Evolutionary conservation across 228 moss, liverwort and hornwort genomes (phyloP).

Genomic region (Sphagnum magellanicum): DNA sequence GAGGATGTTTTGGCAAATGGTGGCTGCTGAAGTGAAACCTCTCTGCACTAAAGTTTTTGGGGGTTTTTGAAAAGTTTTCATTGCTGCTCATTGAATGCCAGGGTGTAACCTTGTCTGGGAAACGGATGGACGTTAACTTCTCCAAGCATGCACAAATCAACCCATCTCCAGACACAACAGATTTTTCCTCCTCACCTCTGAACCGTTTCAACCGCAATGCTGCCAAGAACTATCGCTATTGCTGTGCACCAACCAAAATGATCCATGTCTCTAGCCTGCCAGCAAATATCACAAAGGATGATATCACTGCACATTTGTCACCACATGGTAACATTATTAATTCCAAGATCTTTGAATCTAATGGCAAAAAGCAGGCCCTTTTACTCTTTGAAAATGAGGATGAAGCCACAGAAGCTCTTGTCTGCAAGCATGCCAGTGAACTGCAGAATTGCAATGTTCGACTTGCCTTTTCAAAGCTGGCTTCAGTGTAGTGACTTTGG

Average conservation of each 20-base stretch:
- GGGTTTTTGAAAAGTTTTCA: too few species aligned
- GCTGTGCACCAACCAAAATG: constrained; percentile 99
- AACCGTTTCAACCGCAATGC: constrained; percentile 97
- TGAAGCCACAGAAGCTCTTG: constrained; percentile 94
- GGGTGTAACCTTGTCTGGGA: constrained; percentile 91
- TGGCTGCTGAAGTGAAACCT: too few species aligned
- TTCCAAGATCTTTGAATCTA: constrained; percentile 93
- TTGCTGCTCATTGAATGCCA: constrained; percentile 10
- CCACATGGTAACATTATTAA: constrained; percentile 81
- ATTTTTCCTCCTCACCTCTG: constrained; percentile 90
- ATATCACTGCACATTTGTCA: constrained; percentile 66
- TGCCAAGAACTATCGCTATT: constrained; percentile 98
- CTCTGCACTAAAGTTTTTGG: too few species aligned
- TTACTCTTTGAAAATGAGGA: constrained; percentile 94
- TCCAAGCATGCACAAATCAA: constrained; percentile 99
- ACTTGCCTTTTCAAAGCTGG: constrained; percentile 96
- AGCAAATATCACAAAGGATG: constrained; percentile 70
- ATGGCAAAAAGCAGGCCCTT: constrained; percentile 97
- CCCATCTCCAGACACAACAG: constrained; percentile 94
- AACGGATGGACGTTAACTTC: constrained; percentile 98
- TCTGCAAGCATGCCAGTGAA: constrained; percentile 95
- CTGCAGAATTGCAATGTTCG: constrained; percentile 80
- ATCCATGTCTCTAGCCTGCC: constrained; percentile 96
- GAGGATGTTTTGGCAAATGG: too few species aligned
- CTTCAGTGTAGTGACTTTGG: constrained; percentile 53